Evolutionary conservation across 1,284 basidiomycete species (phyloP).

Genomic region (Xanthoconium separans): DNA sequence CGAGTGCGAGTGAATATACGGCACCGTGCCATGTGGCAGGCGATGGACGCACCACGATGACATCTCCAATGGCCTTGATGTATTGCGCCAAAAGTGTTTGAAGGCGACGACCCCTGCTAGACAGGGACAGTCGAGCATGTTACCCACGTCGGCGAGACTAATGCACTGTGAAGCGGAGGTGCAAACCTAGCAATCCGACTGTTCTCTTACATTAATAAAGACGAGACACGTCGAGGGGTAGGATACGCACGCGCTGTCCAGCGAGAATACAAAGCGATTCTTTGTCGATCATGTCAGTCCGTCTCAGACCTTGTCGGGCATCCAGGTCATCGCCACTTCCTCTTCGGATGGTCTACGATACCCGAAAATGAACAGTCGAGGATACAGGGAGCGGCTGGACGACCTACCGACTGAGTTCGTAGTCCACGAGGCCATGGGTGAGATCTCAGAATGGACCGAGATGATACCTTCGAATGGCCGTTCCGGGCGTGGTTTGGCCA

Average conservation of each 20-base stretch:
- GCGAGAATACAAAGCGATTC: conserved; percentile 93
- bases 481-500: conserved; percentile 87
- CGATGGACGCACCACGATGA: conserved; percentile 69
- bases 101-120: conserved; percentile 88
- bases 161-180: conserved; percentile 80
- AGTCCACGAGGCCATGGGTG: conserved; percentile 93
- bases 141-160: conserved; percentile 89
- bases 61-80: conserved; percentile 89
- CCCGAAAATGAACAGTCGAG: background rate
- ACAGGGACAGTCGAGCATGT: conserved; percentile 91
- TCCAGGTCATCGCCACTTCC: conserved; percentile 85
- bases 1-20: background rate
- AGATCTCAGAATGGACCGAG: conserved; percentile 88
- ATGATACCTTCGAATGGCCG: conserved; percentile 91
- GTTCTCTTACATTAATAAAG: background rate
- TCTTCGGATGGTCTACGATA: conserved; percentile 78
- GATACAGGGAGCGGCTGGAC: background rate
- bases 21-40: background rate
- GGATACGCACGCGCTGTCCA: conserved; percentile 76
- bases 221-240: background rate
- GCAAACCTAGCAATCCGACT: conserved; percentile 72
- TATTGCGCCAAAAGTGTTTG: conserved; percentile 92
- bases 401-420: conserved; percentile 85
- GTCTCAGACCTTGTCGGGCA: conserved; percentile 91
- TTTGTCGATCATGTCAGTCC: conserved; percentile 92